Percentiles rank a stretch among this genome's conserved stretches.
phyloP scores from a whole-genome alignment of 2,329 filamentous ascomycete genomes.

The Chrysoporthe austroafricana region DNA sequence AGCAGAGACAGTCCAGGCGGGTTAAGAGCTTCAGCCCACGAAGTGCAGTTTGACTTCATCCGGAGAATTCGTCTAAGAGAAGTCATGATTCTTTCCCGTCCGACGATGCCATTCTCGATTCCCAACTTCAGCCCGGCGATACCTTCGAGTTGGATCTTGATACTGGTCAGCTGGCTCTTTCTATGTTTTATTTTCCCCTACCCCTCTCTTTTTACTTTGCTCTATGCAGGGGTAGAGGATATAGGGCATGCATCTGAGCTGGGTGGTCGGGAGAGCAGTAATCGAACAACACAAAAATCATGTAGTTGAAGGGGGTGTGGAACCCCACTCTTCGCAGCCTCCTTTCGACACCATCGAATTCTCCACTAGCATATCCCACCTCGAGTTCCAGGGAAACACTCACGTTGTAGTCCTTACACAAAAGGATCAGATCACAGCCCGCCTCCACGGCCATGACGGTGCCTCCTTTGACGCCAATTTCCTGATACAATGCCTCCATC shows the following conservation, averaged over 20 bases:
- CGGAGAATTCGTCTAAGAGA: conserved; percentile 78
- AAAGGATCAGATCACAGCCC: conserved; percentile 87
- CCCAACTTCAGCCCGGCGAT: conserved; percentile 88
- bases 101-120: conserved; percentile 87
- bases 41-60: conserved; percentile 84
- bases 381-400: background rate
- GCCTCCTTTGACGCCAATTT: conserved; percentile 94
- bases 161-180: background rate
- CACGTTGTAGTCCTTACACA: conserved; percentile 79
- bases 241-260: too few species aligned
- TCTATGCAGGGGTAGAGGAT: too few species aligned
- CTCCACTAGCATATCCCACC: background rate
- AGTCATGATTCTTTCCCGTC: conserved; percentile 75
- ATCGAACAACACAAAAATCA: background rate
- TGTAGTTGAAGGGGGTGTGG: background rate
- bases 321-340: background rate
- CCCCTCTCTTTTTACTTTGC: too few species aligned
- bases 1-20: conserved; percentile 78
- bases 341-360: background rate
- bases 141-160: conserved; percentile 78
- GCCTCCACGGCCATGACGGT: conserved; percentile 98
- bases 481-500: conserved; percentile 94
- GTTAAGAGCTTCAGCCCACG: conserved; percentile 89
- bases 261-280: too few species aligned
- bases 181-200: background rate